These are phyloP conservation scores for Penicillium macrosclerotiorum DNA, from an alignment of 495 filamentous ascomycete genomes.

Conservation along the genomic window DNA sequence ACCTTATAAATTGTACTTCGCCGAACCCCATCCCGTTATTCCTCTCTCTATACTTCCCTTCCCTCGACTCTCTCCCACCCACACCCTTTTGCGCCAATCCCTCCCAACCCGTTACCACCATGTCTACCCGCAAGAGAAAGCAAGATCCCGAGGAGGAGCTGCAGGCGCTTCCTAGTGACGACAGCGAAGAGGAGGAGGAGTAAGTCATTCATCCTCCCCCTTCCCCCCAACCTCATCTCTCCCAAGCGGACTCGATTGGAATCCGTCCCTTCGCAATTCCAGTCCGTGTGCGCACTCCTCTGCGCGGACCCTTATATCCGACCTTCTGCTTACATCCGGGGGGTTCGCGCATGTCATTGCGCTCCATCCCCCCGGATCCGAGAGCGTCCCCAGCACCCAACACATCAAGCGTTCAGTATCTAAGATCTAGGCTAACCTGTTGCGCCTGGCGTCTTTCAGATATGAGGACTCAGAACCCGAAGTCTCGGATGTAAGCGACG, in stretches of 20 bases:
- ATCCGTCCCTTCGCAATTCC: conserved; percentile 5
- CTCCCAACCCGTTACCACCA: conserved; percentile 20
- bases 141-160: conserved; percentile 60
- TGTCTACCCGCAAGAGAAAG: conserved; percentile 68
- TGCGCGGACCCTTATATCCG: not conserved
- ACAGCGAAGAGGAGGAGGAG: conserved; percentile 64
- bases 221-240: too few species aligned
- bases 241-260: too few species aligned
- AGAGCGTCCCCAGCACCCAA: too few species aligned
- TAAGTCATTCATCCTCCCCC: conserved; percentile 44
- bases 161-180: conserved; percentile 59
- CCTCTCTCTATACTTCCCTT: conserved; percentile 3
- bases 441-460: conserved; percentile 27
- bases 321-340: not conserved
- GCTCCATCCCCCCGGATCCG: too few species aligned
- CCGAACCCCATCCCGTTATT: conserved; percentile 4
- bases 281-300: not conserved
- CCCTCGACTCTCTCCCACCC: conserved; percentile 9
- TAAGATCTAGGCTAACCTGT: conserved; percentile 17
- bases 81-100: conserved; percentile 8
- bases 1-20: too few species aligned
- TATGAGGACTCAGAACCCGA: conserved; percentile 49
- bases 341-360: not conserved
- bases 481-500: conserved; percentile 42
- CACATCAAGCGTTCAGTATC: too few species aligned